Conservation (phyloP, 2,329 filamentous ascomycete species). For the Mollisiaceae sp. region DNA sequence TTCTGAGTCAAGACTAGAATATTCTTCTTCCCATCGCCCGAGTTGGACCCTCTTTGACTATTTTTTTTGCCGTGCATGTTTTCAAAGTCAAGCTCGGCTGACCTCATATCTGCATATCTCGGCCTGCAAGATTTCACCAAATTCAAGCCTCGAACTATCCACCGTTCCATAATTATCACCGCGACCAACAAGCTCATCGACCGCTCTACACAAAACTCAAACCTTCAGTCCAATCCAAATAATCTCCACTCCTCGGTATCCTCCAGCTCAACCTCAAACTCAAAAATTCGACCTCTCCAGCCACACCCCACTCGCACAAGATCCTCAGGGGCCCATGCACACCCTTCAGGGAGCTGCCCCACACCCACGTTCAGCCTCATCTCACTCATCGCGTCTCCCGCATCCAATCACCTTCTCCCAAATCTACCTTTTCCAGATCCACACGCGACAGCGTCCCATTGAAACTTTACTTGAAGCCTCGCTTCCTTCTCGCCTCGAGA, state of each 20-base stretch:
- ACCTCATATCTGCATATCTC: neutral
- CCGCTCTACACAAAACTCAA: neutral
- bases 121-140: neutral
- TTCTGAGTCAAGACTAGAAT: neutral
- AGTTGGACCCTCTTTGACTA: too few relatives aligned
- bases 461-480: neutral
- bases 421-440: neutral
- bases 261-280: neutral
- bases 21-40: neutral
- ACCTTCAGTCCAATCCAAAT: too few relatives aligned
- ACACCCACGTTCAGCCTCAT: constrained; percentile 6
- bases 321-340: constrained; percentile 5
- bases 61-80: neutral
- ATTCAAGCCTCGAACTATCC: neutral
- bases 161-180: neutral
- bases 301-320: neutral
- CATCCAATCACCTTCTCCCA: neutral
- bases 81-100: neutral
- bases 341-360: neutral
- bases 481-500: neutral
- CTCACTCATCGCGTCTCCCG: neutral
- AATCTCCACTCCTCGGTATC: neutral
- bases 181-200: neutral
- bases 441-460: neutral
- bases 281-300: neutral